Base-by-base conservation (phyloP, 768 basidiomycete genomes). In the Auricularia sp. region DNA sequence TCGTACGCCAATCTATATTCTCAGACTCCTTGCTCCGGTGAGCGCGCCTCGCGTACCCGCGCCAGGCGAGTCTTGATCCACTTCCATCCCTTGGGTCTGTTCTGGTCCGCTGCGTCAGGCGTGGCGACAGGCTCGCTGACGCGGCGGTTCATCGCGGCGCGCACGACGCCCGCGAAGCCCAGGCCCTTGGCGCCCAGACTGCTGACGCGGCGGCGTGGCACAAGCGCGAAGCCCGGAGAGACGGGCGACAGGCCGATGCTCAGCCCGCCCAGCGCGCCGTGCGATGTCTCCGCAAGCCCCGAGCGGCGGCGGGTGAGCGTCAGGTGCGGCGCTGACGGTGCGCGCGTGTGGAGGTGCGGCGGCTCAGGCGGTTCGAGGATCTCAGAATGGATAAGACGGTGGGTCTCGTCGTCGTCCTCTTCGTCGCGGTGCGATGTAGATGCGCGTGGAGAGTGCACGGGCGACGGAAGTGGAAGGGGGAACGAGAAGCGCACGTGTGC, bases 191-290 rank as follows among this genome's bases (percentile, higher is more conserved):
- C 56, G 29, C 56, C 56, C 3, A 59, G 21, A 11, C 35, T 43
- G 61, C 61, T 62, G 23, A 62, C 61, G 11, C 61, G 36, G 7
- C 61, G 61, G 6, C 39, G 42, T 36, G 86, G 87, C 62, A 84
- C 77, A 58, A 88, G 80, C n/a, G 81, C 78, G 68, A 90, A 91
- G n/a, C 89, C 89, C 36, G 89, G 89, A 69, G 87, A 88, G 63
- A 87, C 75, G 16, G 89, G 86, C 33, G 87, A 88, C 47, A 91
- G 70, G 3, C 89, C 89, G 67, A 91, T 90, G 68, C 86, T 85
- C 75, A 91, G 85, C 6, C 87, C 89, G 3, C 70, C 67, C 23
- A 14, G 29, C 56, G 56, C 29, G 12, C 23, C 16, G 23, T 59
- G 56, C 16, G 16, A 12, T 8, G 29, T 10, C 23, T 51, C 47